Percentiles rank a stretch among this genome's conserved stretches.
These are phyloP conservation scores for Peronosclerospora sorghi DNA, from an alignment of 352 stramenopile genomes.

Conservation along the genomic window DNA sequence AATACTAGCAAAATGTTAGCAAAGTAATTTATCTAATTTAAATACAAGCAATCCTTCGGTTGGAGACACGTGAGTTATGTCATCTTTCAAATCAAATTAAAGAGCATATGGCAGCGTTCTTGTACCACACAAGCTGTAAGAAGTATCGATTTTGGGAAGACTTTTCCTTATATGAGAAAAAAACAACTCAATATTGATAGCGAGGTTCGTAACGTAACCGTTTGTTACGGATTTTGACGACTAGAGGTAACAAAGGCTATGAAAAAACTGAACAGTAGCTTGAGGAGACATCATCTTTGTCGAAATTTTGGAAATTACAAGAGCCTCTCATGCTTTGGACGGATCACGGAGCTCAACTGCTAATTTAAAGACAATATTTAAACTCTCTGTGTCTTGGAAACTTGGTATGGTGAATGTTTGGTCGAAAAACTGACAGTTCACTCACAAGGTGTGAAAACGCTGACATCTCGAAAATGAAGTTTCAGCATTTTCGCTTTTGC, in stretches of 20 bases:
- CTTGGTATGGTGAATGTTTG: slow-evolving; percentile 38
- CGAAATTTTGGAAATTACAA: slow-evolving; percentile 23
- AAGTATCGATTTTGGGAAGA: slow-evolving; percentile 43
- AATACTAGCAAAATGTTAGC: slow-evolving; percentile 20
- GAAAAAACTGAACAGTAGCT: slow-evolving; percentile 23
- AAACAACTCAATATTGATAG: slow-evolving; percentile 36
- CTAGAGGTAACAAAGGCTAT: slow-evolving; percentile 36
- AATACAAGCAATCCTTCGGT: slow-evolving; percentile 5
- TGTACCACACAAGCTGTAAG: slow-evolving; percentile 28
- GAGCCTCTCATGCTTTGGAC: slow-evolving; percentile 33
- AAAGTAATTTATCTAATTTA: slow-evolving; percentile 6
- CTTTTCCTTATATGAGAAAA: slow-evolving; percentile 29
- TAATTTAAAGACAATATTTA: slow-evolving; percentile 3
- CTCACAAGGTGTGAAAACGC: slow-evolving; percentile 10
- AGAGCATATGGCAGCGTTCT: slow-evolving; percentile 36
- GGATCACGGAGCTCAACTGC: slow-evolving; percentile 9
- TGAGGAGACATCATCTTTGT: slow-evolving; percentile 15
- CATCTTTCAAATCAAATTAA: slow-evolving; percentile 24
- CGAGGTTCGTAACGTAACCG: slow-evolving; percentile 16
- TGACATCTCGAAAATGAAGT: too few relatives aligned
- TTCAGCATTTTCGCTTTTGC: too few relatives aligned
- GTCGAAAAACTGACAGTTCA: slow-evolving; percentile 17
- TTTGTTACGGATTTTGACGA: slow-evolving; percentile 25
- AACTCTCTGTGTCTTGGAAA: slow-evolving; percentile 22
- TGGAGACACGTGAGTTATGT: slow-evolving; percentile 2